These are phyloP conservation scores for Starmerella bacillaris DNA, from an alignment of 805 yeast genomes.

Conservation along the genomic window DNA sequence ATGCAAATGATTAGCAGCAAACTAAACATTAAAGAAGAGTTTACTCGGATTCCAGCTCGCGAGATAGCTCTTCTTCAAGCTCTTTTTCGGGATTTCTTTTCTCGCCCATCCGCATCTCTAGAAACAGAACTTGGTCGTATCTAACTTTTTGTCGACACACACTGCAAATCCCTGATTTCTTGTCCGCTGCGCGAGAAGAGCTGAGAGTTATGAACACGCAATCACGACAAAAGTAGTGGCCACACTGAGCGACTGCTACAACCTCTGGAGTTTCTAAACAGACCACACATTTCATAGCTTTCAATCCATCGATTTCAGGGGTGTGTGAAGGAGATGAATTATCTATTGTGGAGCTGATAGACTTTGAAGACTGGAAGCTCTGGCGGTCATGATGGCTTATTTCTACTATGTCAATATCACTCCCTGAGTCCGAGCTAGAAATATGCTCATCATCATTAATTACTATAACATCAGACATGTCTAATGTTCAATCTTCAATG, in stretches of 20 bases:
- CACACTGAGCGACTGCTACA: slow-evolving; percentile 15
- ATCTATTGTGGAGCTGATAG: too few species aligned
- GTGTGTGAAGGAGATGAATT: too few species aligned
- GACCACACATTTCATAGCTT: slow-evolving; percentile 10
- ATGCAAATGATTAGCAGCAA: too few species aligned
- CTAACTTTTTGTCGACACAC: slow-evolving; percentile 13
- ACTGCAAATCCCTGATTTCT: slow-evolving; percentile 11
- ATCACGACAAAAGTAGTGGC: slow-evolving; percentile 15
- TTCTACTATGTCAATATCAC: too few species aligned
- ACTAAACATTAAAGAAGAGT: too few species aligned
- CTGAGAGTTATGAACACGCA: slow-evolving; percentile 13
- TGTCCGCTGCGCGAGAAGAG: slow-evolving; percentile 6
- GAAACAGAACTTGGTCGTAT: slow-evolving; percentile 10
- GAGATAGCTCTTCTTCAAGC: neutral
- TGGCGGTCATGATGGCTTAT: too few species aligned
- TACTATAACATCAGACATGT: too few species aligned
- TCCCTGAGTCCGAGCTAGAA: too few species aligned
- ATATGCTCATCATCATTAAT: too few species aligned
- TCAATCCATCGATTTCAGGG: slow-evolving; percentile 1
- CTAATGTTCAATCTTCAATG: too few species aligned
- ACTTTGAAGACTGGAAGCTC: too few species aligned
- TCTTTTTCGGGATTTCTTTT: neutral
- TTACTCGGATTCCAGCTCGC: too few species aligned
- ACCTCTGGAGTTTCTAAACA: slow-evolving; percentile 15
- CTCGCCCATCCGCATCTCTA: slow-evolving; percentile 11